phyloP scores from a whole-genome alignment of 2,329 filamentous ascomycete genomes.

The Teratosphaeria gauchensis region DNA sequence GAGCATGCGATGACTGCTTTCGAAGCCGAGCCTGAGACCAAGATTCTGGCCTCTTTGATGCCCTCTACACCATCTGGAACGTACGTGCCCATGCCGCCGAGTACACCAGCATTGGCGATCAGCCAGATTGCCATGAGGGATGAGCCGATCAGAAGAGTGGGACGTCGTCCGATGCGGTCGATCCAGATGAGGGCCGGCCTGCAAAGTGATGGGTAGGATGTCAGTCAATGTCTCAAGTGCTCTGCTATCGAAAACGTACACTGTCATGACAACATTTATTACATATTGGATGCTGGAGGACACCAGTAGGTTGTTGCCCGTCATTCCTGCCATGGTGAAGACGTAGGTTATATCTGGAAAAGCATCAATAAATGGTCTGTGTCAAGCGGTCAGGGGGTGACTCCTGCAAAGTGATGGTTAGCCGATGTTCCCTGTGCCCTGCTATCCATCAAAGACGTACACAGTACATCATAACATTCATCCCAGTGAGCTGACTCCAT shows the following conservation, averaged over 20 bases:
- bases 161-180: constrained; percentile 65
- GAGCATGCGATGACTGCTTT: constrained; percentile 55
- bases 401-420: too few relatives aligned
- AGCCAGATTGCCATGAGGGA: constrained; percentile 54
- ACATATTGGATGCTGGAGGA: constrained; percentile 64
- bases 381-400: background rate
- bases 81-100: constrained; percentile 48
- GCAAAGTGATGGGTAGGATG: too few relatives aligned
- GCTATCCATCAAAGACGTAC: background rate
- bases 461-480: constrained; percentile 46
- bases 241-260: constrained; percentile 23
- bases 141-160: constrained; percentile 55
- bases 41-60: constrained; percentile 32
- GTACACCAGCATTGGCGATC: constrained; percentile 53
- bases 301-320: constrained; percentile 46
- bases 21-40: constrained; percentile 30
- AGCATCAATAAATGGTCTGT: constrained; percentile 5
- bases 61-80: constrained; percentile 28
- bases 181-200: constrained; percentile 61
- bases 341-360: constrained; percentile 42
- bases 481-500: constrained; percentile 66
- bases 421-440: too few relatives aligned
- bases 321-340: constrained; percentile 60
- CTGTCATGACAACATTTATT: constrained; percentile 71
- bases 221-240: too few relatives aligned